Base-by-base conservation (phyloP, 2,329 filamentous ascomycete genomes). In the Teratosphaeria zuluensis region DNA sequence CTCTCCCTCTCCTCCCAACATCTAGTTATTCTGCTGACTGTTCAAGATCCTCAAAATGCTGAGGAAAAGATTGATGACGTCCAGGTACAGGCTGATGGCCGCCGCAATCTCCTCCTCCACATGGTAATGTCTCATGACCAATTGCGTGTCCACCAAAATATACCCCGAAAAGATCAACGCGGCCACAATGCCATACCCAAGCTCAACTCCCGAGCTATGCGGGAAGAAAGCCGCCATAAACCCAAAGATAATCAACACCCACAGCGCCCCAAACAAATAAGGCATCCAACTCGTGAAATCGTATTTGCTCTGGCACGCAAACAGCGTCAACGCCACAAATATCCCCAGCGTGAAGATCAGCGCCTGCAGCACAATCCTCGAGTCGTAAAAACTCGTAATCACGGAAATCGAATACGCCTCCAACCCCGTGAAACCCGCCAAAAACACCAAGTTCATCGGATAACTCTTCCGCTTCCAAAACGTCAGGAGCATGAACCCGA, bases 261-360 rank as follows among this genome's bases (percentile, higher is more conserved):
- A 97, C 19, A 99, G 82, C 0, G 81, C 86, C 59, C 92, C 92
- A 69, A 95, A 95, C 3, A 97, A 84, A 73, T 96, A 97, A 19
- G 94, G 92, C 80, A 92, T 89, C 63, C 94, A 99, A 64, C 84
- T 87, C 1, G 92, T 97, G 73, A 99, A 99, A 79, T 99, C 94
- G 72, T 99, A 99, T 74, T 95, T 95, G 64, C 89, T 89, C 79
- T 99, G 94, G 83, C 92, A 96, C 55, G 94, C 94, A 73, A 99
- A 97, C 52, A 92, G 75, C 2, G 82, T 86, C 59, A 87, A 73
- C 32, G 80, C 82, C 53, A 86, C 74, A 68, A 87, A 87, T 66
- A 86, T 84, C 56, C 78, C 84, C 9, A 85, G 73, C 1, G 94
- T 99, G 59, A 99, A 84, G 64, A 96, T 76, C 35, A 96, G 86